Conservation (phyloP, 352 stramenopile species). For the Phytopythium chamaehyphon region DNA sequence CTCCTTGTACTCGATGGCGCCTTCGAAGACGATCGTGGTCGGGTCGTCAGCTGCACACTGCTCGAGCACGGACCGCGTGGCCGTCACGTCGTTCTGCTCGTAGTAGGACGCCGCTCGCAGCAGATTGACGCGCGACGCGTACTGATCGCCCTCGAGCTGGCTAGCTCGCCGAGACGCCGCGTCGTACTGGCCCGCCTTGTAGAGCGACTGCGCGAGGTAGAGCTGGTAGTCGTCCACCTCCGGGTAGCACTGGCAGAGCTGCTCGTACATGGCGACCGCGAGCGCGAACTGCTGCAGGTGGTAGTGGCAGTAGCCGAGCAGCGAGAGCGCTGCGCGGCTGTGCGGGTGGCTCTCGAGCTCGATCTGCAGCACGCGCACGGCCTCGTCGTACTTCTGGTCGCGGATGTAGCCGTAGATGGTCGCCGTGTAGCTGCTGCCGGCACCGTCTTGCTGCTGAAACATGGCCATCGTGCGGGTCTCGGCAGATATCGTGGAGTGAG, state of each 20-base stretch:
- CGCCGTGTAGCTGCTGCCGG: conserved; percentile 86
- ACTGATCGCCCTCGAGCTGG: conserved; percentile 84
- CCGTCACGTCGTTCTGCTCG: conserved; percentile 93
- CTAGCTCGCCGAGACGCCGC: conserved; percentile 72
- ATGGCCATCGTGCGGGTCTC: conserved; percentile 15
- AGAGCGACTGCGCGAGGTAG: conserved; percentile 94
- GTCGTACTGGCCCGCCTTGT: conserved; percentile 89
- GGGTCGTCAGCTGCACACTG: conserved; percentile 91
- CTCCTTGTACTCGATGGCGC: conserved; percentile 84
- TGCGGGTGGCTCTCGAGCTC: conserved; percentile 92
- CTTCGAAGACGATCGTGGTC: conserved; percentile 87
- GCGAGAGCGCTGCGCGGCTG: conserved; percentile 88
- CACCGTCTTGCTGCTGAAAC: conserved; percentile 63
- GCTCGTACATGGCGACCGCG: conserved; percentile 93
- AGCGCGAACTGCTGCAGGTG: conserved; percentile 92
- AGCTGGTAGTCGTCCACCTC: conserved; percentile 95
- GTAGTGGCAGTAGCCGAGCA: conserved; percentile 98
- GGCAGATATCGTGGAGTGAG: background rate
- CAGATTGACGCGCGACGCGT: conserved; percentile 78
- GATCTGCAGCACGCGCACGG: conserved; percentile 90
- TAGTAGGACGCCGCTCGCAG: conserved; percentile 93
- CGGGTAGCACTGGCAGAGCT: conserved; percentile 91
- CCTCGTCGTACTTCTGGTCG: conserved; percentile 92
- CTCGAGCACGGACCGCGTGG: conserved; percentile 89
- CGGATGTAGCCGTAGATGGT: conserved; percentile 94